phyloP scores from a whole-genome alignment of 495 filamentous ascomycete genomes.

The Delitschia confertaspora region DNA sequence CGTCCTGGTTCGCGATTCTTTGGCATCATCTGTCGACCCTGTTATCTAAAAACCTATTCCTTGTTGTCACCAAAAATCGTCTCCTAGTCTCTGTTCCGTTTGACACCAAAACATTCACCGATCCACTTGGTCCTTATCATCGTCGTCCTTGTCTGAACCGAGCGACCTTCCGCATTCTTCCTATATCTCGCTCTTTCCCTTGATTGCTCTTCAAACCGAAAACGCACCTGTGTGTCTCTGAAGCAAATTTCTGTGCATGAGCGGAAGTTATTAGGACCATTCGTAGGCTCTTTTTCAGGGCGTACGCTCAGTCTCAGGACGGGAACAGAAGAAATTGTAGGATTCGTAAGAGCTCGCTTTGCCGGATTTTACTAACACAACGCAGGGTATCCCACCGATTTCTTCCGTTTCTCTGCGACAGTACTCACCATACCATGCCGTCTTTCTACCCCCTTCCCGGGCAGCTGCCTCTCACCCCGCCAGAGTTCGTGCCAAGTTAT shows the following conservation, averaged over 20 bases:
- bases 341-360: conserved; percentile 3
- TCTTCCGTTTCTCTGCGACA: conserved; percentile 26
- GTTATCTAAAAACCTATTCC: too few relatives aligned
- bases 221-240: conserved; percentile 2
- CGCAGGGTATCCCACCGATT: conserved; percentile 15
- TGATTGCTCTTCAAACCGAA: conserved; percentile 11
- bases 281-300: conserved; percentile 18
- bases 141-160: conserved; percentile 6
- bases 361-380: conserved; percentile 11
- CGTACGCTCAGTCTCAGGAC: conserved; percentile 20
- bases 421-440: conserved; percentile 26
- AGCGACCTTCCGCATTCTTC: too few relatives aligned
- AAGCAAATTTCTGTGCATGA: conserved; percentile 26
- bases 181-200: conserved; percentile 16
- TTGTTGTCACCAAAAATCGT: too few relatives aligned
- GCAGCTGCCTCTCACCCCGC: conserved; percentile 33
- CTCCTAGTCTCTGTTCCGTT: too few relatives aligned
- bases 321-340: conserved; percentile 26
- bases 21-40: neutral
- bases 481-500: conserved; percentile 34
- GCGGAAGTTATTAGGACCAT: conserved; percentile 19
- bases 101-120: too few relatives aligned
- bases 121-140: neutral
- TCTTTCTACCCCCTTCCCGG: conserved; percentile 29
- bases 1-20: conserved; percentile 24